These are phyloP conservation scores for Trichoderma aggressivum DNA, from an alignment of 2,329 filamentous ascomycete species.

Conservation along the genomic window DNA sequence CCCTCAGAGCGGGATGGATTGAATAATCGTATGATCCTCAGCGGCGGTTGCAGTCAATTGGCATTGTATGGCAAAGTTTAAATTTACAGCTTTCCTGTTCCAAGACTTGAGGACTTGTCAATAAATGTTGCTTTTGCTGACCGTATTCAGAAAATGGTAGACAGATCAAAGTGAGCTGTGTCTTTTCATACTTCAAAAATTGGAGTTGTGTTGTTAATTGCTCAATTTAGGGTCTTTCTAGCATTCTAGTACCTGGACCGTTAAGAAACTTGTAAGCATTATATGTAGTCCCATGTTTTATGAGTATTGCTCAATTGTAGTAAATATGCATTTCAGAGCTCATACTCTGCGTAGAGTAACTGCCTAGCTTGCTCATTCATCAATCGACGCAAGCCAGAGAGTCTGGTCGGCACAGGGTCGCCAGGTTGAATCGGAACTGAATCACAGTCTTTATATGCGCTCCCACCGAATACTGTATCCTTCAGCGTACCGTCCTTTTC, in stretches of 20 bases:
- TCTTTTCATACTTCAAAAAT: no score
- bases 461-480: neutral
- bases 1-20: neutral
- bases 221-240: neutral
- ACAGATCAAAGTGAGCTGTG: no score
- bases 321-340: neutral
- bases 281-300: neutral
- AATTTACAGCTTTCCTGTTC: neutral
- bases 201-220: no score
- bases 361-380: neutral
- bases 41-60: neutral
- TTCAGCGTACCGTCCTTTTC: neutral
- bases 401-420: neutral
- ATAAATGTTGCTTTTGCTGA: no score
- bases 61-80: neutral
- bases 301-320: neutral
- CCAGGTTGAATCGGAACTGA: neutral
- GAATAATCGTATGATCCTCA: neutral
- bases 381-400: neutral
- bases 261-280: neutral
- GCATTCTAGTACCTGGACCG: neutral
- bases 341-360: neutral
- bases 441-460: neutral
- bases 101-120: neutral
- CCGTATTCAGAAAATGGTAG: no score